phyloP scores from a whole-genome alignment of 2,329 filamentous ascomycete species.

The Fusarium luffae region DNA sequence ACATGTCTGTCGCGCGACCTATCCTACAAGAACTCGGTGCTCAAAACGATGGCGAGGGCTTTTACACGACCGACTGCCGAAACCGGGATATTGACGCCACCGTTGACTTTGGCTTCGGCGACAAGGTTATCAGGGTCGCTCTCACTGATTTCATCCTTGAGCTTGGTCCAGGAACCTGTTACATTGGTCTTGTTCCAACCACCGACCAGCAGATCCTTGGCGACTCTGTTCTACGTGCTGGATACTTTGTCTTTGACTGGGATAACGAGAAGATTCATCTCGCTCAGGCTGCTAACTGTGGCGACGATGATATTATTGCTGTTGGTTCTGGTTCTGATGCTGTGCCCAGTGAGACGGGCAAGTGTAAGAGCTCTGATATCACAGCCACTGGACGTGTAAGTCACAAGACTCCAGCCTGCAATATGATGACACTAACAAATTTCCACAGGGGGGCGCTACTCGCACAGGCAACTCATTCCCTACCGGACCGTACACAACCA shows the following conservation, averaged over 20 bases:
- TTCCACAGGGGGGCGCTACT: constrained; percentile 13
- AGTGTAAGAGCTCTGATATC: constrained; percentile 50
- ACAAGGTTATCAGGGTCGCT: constrained; percentile 55
- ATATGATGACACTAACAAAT: background rate
- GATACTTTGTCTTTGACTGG: constrained; percentile 61
- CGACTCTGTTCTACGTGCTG: constrained; percentile 56
- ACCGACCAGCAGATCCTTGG: constrained; percentile 58
- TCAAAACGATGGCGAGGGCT: constrained; percentile 53
- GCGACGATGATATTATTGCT: constrained; percentile 52
- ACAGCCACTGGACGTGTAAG: constrained; percentile 18
- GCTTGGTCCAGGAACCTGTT: constrained; percentile 53
- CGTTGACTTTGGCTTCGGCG: constrained; percentile 61
- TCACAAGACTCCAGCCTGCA: background rate
- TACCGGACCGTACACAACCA: constrained; percentile 40
- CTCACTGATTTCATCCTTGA: constrained; percentile 63
- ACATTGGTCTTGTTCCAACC: constrained; percentile 55
- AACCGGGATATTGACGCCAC: constrained; percentile 52
- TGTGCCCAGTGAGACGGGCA: constrained; percentile 50
- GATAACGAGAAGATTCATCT: constrained; percentile 56
- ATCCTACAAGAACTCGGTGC: constrained; percentile 59
- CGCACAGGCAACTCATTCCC: constrained; percentile 20
- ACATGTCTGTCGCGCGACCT: constrained; percentile 54
- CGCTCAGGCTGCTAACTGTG: constrained; percentile 56
- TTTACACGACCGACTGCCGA: constrained; percentile 58
- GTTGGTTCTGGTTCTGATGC: constrained; percentile 49